Evolutionary conservation across 2,329 filamentous ascomycete species (phyloP), one percentile per base, ranked within the genome.

Genomic region (Plenodomus tracheiphilus): DNA sequence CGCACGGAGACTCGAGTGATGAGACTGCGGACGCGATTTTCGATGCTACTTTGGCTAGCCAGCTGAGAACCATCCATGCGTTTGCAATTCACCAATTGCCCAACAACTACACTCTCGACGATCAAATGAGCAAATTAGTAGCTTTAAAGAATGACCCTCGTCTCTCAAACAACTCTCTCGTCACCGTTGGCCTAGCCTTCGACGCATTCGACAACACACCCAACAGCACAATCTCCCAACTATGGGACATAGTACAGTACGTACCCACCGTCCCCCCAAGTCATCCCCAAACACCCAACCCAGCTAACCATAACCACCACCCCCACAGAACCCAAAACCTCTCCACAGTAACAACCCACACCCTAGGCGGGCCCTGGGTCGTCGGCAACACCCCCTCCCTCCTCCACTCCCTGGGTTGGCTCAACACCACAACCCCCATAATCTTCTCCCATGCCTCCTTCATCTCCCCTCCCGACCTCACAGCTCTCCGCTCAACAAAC

Each of bases 401-500:
- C 13, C 39, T 64, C 8, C 44, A 61, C 21, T 16, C 41, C 18
- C 41, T 56, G 5, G 46, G 51, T 10, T 52, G 56, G 41, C 73
- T 81, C 3, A 76, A 79, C 57, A 73, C 65, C 15, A 67, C 66
- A 22, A 75, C 75, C 11, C 78, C 81, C 0, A 65, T 83, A 2
- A 70, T 84, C 43, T 78, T 84, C 62, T 79, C 79, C 0, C 82
- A 84, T 56, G 79, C 72, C 0, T 72, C 69, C 13, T 79, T 73
- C 63, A 61, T 82, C 16, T 75, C 75, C 0, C 60, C 71, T 0
- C 47, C 53, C 0, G 75, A 77, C 13, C 69, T 70, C 0, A 44
- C 64, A 1, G 69, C 81, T 0, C 73, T 84, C 1, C 77, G 79
- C 10, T 50, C 65, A 0, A 74, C 74, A 2, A 79, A 84, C 64